phyloP scores from a whole-genome alignment of 805 yeast genomes.

The Lachancea meyersii region DNA sequence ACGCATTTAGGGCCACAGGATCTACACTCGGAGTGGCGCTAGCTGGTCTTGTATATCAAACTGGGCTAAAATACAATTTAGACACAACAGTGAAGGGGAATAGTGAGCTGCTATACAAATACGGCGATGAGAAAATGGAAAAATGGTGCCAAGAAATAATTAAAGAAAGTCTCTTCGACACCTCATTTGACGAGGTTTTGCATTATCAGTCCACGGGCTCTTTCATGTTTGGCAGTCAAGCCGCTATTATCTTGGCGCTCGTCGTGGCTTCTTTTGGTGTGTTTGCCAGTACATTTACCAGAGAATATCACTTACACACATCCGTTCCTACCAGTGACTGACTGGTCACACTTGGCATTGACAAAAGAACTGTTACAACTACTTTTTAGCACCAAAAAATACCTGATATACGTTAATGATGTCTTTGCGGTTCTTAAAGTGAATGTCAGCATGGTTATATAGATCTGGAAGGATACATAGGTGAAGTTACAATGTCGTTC shows the following conservation, averaged over 20 bases:
- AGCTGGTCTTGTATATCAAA: slow-evolving; percentile 61
- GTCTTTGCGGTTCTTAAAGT: too few relatives aligned
- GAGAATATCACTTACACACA: slow-evolving; percentile 50
- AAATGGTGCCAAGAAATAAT: slow-evolving; percentile 8
- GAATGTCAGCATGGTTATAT: neutral
- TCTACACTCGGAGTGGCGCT: slow-evolving; percentile 70
- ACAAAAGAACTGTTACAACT: too few relatives aligned
- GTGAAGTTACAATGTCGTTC: neutral
- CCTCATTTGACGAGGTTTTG: slow-evolving; percentile 28
- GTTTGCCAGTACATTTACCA: slow-evolving; percentile 40
- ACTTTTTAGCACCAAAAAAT: too few relatives aligned
- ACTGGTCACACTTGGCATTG: too few relatives aligned
- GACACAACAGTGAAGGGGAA: slow-evolving; percentile 13
- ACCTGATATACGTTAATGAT: too few relatives aligned
- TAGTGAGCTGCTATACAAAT: slow-evolving; percentile 1
- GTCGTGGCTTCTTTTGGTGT: slow-evolving; percentile 39
- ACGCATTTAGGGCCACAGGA: slow-evolving; percentile 77
- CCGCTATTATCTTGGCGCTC: slow-evolving; percentile 43
- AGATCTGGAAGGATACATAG: neutral
- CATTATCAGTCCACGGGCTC: slow-evolving; percentile 42
- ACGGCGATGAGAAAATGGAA: slow-evolving; percentile 1
- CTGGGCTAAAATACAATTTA: slow-evolving; percentile 34
- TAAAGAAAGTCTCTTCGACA: slow-evolving; percentile 8
- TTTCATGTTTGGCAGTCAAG: slow-evolving; percentile 44
- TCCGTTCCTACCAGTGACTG: slow-evolving; percentile 25